Percentiles rank a stretch among this genome's conserved stretches.
Evolutionary conservation across 345 rosid genomes (phyloP).

Genomic region (Citrus reticulata): DNA sequence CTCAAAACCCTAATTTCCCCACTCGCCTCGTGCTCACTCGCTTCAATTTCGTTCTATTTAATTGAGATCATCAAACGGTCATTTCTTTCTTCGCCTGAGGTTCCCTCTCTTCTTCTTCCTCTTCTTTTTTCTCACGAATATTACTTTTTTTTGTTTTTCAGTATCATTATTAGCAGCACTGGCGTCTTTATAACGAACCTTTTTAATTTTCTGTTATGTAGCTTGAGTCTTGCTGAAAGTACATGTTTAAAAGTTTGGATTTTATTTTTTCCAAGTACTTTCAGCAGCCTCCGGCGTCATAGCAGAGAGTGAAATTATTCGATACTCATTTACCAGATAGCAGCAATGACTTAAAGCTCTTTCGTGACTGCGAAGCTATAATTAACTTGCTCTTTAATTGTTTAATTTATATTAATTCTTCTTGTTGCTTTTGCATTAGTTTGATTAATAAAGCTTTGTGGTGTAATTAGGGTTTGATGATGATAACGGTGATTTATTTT

Average conservation of each 20-base stretch:
- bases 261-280: neutral
- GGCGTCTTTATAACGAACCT: neutral
- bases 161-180: neutral
- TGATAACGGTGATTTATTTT: neutral
- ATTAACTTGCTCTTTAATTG: neutral
- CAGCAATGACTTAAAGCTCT: neutral
- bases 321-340: neutral
- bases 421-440: neutral
- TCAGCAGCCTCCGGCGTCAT: neutral
- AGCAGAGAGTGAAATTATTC: neutral
- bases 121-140: neutral
- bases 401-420: neutral
- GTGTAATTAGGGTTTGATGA: neutral
- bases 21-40: conserved; percentile 11
- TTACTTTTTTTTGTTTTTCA: neutral
- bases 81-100: neutral
- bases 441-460: neutral
- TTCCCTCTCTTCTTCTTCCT: neutral
- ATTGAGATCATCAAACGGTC: neutral
- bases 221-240: neutral
- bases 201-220: neutral
- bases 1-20: conserved; percentile 4
- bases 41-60: neutral
- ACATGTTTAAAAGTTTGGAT: neutral
- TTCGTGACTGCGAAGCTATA: neutral